A percentile compares a stretch with the other conserved stretches of the same genome.
Evolutionary conservation across 371 early-diverging fungal genomes (phyloP).

Genomic region (Mortierella sp.): DNA sequence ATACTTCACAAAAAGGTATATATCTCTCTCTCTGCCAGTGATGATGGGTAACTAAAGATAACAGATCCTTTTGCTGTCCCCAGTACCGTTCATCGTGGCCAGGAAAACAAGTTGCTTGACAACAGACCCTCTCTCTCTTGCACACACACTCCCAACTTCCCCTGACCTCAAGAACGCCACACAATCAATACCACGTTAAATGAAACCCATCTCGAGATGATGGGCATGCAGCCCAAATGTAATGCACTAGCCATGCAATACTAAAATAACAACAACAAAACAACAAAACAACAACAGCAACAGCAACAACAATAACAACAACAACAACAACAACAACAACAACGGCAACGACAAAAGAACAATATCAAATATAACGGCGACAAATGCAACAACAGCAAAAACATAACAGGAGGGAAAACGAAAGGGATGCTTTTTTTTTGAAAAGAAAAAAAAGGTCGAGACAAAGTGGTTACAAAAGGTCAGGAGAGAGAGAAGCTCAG

Average conservation of each 20-base stretch:
- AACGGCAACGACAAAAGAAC: neutral
- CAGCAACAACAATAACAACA: neutral
- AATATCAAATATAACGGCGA: neutral
- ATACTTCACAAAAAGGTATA: neutral
- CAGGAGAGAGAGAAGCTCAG: too few relatives aligned
- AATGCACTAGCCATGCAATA: constrained; percentile 1
- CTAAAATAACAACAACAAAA: neutral
- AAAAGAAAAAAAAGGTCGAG: too few relatives aligned
- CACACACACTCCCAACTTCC: neutral
- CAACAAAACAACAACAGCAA: neutral
- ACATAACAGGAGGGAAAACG: neutral
- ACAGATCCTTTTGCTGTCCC: too few relatives aligned
- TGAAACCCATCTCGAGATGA: neutral
- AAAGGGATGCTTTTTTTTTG: too few relatives aligned
- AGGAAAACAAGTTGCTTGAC: neutral
- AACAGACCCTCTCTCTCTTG: neutral
- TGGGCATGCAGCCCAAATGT: neutral
- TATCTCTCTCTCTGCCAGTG: neutral
- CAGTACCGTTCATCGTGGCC: too few relatives aligned
- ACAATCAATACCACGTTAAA: neutral
- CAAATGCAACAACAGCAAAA: neutral
- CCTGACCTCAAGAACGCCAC: constrained; percentile 1
- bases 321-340: neutral
- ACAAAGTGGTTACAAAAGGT: too few relatives aligned
- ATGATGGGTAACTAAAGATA: too few relatives aligned